Evolutionary conservation across 805 yeast genomes (phyloP).

Genomic region (Candida quercuum): DNA sequence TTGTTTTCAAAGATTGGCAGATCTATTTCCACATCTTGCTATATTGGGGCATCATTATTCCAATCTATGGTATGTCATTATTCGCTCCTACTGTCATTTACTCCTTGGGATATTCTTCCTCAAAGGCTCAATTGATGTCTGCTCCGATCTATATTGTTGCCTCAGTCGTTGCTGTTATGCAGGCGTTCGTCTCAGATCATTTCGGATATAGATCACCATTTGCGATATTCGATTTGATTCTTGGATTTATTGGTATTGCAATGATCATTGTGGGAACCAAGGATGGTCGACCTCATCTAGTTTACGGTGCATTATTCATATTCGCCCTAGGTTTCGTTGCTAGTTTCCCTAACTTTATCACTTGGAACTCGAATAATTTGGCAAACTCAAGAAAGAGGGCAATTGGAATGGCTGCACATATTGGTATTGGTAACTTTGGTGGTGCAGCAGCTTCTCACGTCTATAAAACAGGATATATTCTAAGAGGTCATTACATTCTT

Average conservation of each 20-base stretch:
- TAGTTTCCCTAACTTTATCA: slow-evolving; percentile 27
- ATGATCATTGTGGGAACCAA: slow-evolving; percentile 27
- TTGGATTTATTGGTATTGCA: slow-evolving; percentile 30
- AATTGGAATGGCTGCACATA: slow-evolving; percentile 32
- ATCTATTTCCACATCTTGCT: slow-evolving; percentile 25
- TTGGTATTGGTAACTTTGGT: slow-evolving; percentile 32
- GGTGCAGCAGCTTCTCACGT: slow-evolving; percentile 31
- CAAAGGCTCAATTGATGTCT: slow-evolving; percentile 36
- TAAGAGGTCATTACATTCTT: slow-evolving; percentile 21
- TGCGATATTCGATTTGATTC: slow-evolving; percentile 18
- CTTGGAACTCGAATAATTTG: slow-evolving; percentile 31
- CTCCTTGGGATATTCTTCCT: slow-evolving; percentile 32
- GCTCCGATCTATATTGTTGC: slow-evolving; percentile 36
- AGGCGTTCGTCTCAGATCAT: slow-evolving; percentile 24
- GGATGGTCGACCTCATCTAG: slow-evolving; percentile 18
- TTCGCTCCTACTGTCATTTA: slow-evolving; percentile 38
- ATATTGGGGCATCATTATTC: slow-evolving; percentile 27
- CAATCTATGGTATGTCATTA: slow-evolving; percentile 32
- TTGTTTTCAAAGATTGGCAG: slow-evolving; percentile 26
- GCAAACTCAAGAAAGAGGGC: slow-evolving; percentile 30
- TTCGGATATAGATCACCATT: slow-evolving; percentile 29
- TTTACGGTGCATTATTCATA: slow-evolving; percentile 28
- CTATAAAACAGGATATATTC: slow-evolving; percentile 29
- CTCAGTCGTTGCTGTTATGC: slow-evolving; percentile 23
- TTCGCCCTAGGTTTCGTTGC: slow-evolving; percentile 25